Conservation (phyloP, 176 grass and related monocot genomes). For the Musa beccarii region DNA sequence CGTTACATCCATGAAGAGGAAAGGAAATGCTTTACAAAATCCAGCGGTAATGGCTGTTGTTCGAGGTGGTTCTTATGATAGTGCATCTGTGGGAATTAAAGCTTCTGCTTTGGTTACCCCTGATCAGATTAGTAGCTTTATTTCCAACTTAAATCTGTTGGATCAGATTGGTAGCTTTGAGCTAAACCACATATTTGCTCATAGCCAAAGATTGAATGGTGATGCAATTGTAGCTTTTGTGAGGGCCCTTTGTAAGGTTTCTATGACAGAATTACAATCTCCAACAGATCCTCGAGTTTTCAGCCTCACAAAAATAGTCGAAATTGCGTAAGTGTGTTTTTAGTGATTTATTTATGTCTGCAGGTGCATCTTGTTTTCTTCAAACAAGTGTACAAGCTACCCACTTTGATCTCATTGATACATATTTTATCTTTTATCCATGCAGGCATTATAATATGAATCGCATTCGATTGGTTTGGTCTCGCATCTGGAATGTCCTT, state of each 20-base stretch:
- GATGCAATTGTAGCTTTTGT: conserved; percentile 99
- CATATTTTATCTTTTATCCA: conserved; percentile 32
- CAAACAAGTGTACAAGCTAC: conserved; percentile 18
- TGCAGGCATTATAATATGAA: conserved; percentile 94
- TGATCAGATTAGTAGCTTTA: conserved; percentile 90
- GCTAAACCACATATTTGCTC: conserved; percentile 94
- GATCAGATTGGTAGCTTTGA: conserved; percentile 97
- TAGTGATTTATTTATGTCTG: conserved; percentile 17
- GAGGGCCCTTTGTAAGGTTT: conserved; percentile 95
- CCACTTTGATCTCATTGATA: conserved; percentile 18
- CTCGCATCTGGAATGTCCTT: conserved; percentile 84
- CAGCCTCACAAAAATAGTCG: conserved; percentile 98
- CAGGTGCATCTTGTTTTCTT: conserved; percentile 15
- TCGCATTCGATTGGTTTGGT: conserved; percentile 90
- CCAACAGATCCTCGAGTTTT: conserved; percentile 84
- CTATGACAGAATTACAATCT: conserved; percentile 87
- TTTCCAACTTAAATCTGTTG: conserved; percentile 85
- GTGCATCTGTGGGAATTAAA: conserved; percentile 51
- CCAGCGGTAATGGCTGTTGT: conserved; percentile 83
- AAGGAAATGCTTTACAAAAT: conserved; percentile 84
- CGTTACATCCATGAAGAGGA: conserved; percentile 44
- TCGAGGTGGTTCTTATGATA: conserved; percentile 93
- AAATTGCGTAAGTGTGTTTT: conserved; percentile 72
- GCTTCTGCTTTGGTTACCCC: conserved; percentile 59
- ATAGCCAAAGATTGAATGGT: conserved; percentile 95